phyloP scores from a whole-genome alignment of 169 alveolate species.

The Plasmodium blacklocki region DNA sequence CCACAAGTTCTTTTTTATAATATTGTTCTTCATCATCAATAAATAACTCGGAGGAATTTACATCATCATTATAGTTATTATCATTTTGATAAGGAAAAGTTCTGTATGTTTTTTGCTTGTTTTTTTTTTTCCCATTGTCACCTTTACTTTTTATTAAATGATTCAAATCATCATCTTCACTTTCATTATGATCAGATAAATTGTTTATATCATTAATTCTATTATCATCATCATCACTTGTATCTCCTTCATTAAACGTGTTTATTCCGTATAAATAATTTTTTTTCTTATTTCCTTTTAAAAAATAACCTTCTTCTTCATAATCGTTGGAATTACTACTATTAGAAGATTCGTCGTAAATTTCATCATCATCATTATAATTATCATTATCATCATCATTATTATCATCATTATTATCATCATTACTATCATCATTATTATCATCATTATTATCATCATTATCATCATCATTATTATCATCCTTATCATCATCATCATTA shows the following conservation, averaged over 20 bases:
- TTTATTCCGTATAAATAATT: too few species aligned
- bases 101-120: too few species aligned
- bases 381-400: background rate
- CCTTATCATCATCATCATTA: background rate
- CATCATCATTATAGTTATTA: too few species aligned
- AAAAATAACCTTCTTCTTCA: too few species aligned
- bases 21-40: background rate
- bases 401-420: slow-evolving; percentile 1
- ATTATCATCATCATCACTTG: background rate
- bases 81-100: too few species aligned
- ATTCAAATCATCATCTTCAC: too few species aligned
- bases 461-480: background rate
- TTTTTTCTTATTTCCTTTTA: too few species aligned
- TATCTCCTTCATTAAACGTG: slow-evolving; percentile 1
- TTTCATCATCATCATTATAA: background rate
- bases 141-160: too few species aligned
- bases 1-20: background rate
- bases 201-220: background rate
- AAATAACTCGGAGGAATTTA: too few species aligned
- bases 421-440: slow-evolving; percentile 5
- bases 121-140: too few species aligned
- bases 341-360: background rate
- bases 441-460: slow-evolving; percentile 5
- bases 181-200: background rate
- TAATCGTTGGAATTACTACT: background rate